phyloP scores from a whole-genome alignment of 495 filamentous ascomycete genomes.

The Aspergillus cavernicola region DNA sequence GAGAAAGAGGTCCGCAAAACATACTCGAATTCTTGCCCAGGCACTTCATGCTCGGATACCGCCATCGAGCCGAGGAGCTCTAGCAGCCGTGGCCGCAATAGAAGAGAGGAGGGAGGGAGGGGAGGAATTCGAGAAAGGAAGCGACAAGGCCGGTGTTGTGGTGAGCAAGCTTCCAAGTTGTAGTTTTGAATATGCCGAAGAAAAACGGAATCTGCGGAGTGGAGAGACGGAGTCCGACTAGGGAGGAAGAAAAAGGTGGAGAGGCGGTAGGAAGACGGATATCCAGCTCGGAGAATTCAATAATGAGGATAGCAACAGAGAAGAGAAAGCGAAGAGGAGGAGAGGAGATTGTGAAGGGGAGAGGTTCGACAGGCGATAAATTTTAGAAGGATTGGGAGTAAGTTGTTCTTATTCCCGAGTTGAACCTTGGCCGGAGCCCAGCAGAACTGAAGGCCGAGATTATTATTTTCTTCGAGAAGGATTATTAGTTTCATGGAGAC shows the following conservation, averaged over 20 bases:
- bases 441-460: not conserved
- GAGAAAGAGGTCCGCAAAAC: conserved; percentile 19
- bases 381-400: not conserved
- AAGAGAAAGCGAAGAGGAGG: not conserved
- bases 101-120: conserved; percentile 5
- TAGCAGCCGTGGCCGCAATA: conserved; percentile 29
- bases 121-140: conserved; percentile 5
- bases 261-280: conserved; percentile 6
- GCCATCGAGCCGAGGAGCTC: conserved; percentile 45
- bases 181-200: conserved; percentile 17
- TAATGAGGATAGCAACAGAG: not conserved
- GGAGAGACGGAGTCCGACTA: conserved; percentile 15
- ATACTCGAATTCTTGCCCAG: conserved; percentile 45
- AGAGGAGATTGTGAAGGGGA: conserved; percentile 5
- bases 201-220: conserved; percentile 20
- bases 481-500: too few relatives aligned
- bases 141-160: not conserved
- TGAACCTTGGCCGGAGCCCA: not conserved
- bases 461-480: conserved; percentile 5
- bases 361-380: not conserved
- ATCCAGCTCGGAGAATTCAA: not conserved
- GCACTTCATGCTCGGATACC: conserved; percentile 30
- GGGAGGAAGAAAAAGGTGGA: conserved; percentile 2
- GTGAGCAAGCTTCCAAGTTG: conserved; percentile 3
- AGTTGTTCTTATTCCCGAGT: conserved; percentile 3